Base-by-base conservation (phyloP, 2,329 filamentous ascomycete species). In the Chrysoporthe austroafricana region DNA sequence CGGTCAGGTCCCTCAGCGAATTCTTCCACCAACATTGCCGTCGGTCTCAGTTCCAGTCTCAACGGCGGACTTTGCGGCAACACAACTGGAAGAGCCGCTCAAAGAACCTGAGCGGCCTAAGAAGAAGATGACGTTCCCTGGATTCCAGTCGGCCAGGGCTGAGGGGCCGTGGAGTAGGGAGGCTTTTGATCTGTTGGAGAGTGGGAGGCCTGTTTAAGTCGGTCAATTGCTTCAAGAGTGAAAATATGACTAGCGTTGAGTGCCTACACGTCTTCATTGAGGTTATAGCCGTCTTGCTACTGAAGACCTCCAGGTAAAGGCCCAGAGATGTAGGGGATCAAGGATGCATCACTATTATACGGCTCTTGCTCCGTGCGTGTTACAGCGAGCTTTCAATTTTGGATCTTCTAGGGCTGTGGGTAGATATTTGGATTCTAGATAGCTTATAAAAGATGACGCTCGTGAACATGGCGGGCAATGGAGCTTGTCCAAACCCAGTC, bases 141-240 rank as follows among this genome's bases (percentile, higher is more conserved):
- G 80, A 1, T 85, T 86, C 66, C 77, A 77, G 1, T 84, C 80
- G 72, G 83, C 81, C 3, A 86, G 85, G 71, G 80, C 54, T 18
- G 71, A 85, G 18, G 89, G 89, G 2, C 86, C 90, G 0, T 92
- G 90, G 90, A 91, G 88, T 72, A 84, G 83, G 34, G 90, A 92
- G 74, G 89, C 90, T 0, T 83, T 86, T 71, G 90, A 92, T 75
- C 74, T 92, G 59, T 85, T 92, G 70, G 88, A 86, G 48, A 85
- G 81, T 73, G 87, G 83, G 73, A 82, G 86, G 60, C 90, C 89
- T 46, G 79, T 16, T 16, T 71, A 63, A 70, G 39, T 3, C 34
- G n/a, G 9, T 34, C 14, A 16, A 9, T 14, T 60, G 3, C 21
- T 39, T 36, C 13, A 34, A 4, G 36, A 43, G 16, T 44, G 13